Evolutionary conservation across 371 early-diverging fungal species (phyloP), one percentile per base, ranked within the genome.

Genomic region (Sporodiniella umbellata): DNA sequence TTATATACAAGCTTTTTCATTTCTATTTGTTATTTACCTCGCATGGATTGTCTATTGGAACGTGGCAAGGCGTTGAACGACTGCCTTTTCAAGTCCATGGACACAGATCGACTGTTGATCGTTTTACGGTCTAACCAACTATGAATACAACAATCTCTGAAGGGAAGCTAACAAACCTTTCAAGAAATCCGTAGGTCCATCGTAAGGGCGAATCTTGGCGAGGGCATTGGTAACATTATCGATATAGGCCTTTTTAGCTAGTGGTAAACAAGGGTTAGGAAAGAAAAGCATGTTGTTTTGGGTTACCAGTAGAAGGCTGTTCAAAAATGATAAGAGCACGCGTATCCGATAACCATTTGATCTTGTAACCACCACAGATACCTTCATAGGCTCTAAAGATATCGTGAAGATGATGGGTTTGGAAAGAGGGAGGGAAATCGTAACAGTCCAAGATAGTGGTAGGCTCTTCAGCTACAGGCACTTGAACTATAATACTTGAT

Each of bases 311-410:
- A 15, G 84, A 72, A 6, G 83, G 77, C 30, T 83, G 81, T 37
- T 85, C 84, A 66, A 87, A 87, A 21, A 84, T 81, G 33, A 83
- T 86, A 30, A 87, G 68, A 19, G 87, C 87, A 43, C 86, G 78
- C 14, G 85, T 84, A 53, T 87, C 86, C 48, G 78, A 74, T 30
- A 87, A 60, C 87, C 87, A 87, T 54, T 87, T 87, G 53, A 87
- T 83, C 61, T 84, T 75, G 61, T 86, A 87, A 2, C 87, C 87
- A 35, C 87, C 87, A 42, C 81, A 77, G 47, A 70, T 69, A 38
- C 63, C 64, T 60, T 78, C 81, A 42, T 65, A 81, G 17, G 68
- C 54, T 39, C 75, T 63, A 56, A 81, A 81, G 54, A 81, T 78
- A 40, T 81, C 81, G 42, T 75, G 79, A 42, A 81, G 53, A 50